phyloP scores from a whole-genome alignment of 139 green algal species.

The Deuterostichococcus epilithicus region DNA sequence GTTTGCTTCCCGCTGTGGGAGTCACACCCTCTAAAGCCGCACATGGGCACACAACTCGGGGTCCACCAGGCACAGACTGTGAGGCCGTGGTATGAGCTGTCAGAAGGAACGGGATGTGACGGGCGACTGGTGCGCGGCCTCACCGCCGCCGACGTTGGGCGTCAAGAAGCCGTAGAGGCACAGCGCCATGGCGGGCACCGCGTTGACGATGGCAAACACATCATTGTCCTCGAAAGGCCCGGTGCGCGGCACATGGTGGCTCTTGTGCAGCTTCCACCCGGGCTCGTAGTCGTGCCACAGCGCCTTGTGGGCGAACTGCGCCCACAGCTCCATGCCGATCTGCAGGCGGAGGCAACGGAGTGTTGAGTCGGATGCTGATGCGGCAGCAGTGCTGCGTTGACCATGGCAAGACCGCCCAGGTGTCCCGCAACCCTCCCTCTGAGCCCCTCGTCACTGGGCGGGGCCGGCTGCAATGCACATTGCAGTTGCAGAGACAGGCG shows the following conservation, averaged over 20 bases:
- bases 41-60: too few species aligned
- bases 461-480: neutral
- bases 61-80: too few species aligned
- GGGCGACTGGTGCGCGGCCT: too few species aligned
- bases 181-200: slow-evolving; percentile 84
- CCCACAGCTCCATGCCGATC: slow-evolving; percentile 85
- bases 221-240: slow-evolving; percentile 97
- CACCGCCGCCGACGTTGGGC: slow-evolving; percentile 52
- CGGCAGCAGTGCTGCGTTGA: too few species aligned
- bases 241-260: slow-evolving; percentile 83
- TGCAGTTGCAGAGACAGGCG: neutral
- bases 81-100: too few species aligned
- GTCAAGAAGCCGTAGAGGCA: slow-evolving; percentile 89
- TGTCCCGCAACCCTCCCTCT: too few species aligned
- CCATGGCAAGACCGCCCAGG: too few species aligned
- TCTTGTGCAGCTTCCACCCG: slow-evolving; percentile 87
- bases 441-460: too few species aligned
- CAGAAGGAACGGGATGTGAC: too few species aligned
- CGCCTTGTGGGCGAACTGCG: slow-evolving; percentile 84
- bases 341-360: slow-evolving; percentile 13
- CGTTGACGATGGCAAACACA: slow-evolving; percentile 91
- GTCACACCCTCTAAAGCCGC: too few species aligned
- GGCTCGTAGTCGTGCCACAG: slow-evolving; percentile 88
- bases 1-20: too few species aligned
- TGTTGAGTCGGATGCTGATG: too few species aligned